These are phyloP conservation scores for Arabidopsis thaliana DNA, from an alignment of 345 rosid genomes.

Conservation along the genomic window DNA sequence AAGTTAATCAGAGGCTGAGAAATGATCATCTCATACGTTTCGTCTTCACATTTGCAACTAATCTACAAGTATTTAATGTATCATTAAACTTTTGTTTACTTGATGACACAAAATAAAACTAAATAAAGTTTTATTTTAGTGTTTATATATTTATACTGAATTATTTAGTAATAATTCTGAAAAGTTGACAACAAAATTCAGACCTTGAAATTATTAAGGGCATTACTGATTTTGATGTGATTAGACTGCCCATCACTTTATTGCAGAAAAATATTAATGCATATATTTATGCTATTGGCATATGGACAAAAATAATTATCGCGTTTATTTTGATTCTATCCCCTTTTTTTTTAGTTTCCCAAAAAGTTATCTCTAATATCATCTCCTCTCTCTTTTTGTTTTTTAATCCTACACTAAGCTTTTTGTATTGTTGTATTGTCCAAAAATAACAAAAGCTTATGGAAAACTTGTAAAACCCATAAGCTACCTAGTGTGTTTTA, in stretches of 20 bases:
- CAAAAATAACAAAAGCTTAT: background rate
- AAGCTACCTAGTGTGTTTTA: background rate
- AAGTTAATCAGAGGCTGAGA: conserved; percentile 9
- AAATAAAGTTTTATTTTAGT: background rate
- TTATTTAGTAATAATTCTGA: conserved; percentile 28
- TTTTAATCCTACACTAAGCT: background rate
- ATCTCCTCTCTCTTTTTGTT: background rate
- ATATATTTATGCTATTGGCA: conserved; percentile 39
- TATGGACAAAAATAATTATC: conserved; percentile 47
- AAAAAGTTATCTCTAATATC: conserved; percentile 44
- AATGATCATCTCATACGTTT: conserved; percentile 26
- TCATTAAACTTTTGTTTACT: conserved; percentile 1
- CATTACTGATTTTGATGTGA: conserved; percentile 61
- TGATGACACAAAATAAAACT: background rate
- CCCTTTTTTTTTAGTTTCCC: conserved; percentile 43
- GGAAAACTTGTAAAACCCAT: background rate
- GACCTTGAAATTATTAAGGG: conserved; percentile 46
- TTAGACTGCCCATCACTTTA: conserved; percentile 57
- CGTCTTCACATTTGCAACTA: background rate
- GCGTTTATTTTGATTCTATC: conserved; percentile 28
- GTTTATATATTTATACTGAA: background rate
- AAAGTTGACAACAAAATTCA: conserved; percentile 35
- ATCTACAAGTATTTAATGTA: conserved; percentile 9
- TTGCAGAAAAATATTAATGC: conserved; percentile 49
- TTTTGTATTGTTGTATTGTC: conserved; percentile 2